Evolutionary conservation across 805 yeast genomes (phyloP).

Genomic region (Wickerhamiella kurtzmanii): DNA sequence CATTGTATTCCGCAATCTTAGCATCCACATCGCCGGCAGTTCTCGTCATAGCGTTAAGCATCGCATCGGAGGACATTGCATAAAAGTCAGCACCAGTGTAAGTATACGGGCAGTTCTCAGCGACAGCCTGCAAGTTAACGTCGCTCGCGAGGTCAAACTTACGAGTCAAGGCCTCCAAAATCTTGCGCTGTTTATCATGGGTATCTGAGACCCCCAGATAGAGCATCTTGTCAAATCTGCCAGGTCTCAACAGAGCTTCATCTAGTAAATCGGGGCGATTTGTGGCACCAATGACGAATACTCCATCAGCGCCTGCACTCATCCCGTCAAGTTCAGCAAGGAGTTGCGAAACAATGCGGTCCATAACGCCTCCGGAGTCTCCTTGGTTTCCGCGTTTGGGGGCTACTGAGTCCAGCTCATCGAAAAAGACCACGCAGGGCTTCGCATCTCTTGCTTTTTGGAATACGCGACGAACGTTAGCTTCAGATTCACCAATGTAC

Average conservation of each 20-base stretch:
- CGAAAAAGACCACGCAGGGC: constrained; percentile 95
- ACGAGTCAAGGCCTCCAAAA: constrained; percentile 76
- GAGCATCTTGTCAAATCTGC: constrained; percentile 88
- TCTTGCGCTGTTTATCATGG: constrained; percentile 72
- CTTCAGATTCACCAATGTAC: constrained; percentile 98
- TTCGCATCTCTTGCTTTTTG: constrained; percentile 91
- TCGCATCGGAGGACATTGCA: constrained; percentile 89
- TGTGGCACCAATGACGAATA: constrained; percentile 97
- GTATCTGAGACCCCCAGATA: constrained; percentile 90
- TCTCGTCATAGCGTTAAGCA: constrained; percentile 92
- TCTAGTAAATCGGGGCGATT: constrained; percentile 91
- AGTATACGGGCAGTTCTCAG: constrained; percentile 68
- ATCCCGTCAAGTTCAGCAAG: constrained; percentile 93
- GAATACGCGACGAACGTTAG: constrained; percentile 87
- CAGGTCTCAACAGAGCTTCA: constrained; percentile 86
- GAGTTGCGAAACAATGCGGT: constrained; percentile 88
- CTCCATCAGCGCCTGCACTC: constrained; percentile 74
- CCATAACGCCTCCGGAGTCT: constrained; percentile 99
- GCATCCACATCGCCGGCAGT: constrained; percentile 64
- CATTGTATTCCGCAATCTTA: constrained; percentile 44
- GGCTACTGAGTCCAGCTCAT: constrained; percentile 95
- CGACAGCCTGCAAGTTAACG: constrained; percentile 46
- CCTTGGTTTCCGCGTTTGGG: constrained; percentile 98
- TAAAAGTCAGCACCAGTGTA: constrained; percentile 97
- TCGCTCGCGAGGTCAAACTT: constrained; percentile 46